These are phyloP conservation scores for Tylopilus sp. DNA, from an alignment of 1,284 basidiomycete species.

Conservation along the genomic window DNA sequence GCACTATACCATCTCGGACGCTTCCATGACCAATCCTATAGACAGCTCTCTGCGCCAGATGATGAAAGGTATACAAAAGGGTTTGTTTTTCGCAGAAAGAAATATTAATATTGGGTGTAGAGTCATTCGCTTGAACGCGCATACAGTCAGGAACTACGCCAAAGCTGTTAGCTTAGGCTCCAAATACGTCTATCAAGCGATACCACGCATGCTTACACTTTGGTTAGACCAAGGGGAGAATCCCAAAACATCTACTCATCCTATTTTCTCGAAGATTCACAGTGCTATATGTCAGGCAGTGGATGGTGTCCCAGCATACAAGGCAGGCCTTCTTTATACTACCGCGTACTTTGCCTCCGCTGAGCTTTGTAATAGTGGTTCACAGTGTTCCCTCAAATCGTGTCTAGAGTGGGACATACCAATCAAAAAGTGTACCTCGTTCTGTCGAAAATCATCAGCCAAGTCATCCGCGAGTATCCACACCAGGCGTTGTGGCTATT, in stretches of 20 bases:
- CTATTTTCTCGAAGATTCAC: constrained; percentile 57
- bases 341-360: not conserved
- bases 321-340: constrained; percentile 43
- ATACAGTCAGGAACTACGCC: constrained; percentile 68
- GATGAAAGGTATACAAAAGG: constrained; percentile 43
- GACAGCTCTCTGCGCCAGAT: constrained; percentile 47
- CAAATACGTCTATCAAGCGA: constrained; percentile 95
- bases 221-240: constrained; percentile 94
- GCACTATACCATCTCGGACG: constrained; percentile 83
- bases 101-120: constrained; percentile 34
- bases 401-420: constrained; percentile 86
- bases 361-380: constrained; percentile 67
- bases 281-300: constrained; percentile 53
- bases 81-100: not conserved
- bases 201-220: constrained; percentile 91
- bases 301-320: constrained; percentile 67
- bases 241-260: constrained; percentile 30
- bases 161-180: constrained; percentile 81
- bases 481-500: constrained; percentile 95
- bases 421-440: constrained; percentile 67
- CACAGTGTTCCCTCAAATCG: constrained; percentile 95
- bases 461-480: constrained; percentile 80
- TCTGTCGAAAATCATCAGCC: constrained; percentile 68
- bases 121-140: constrained; percentile 55
- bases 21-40: constrained; percentile 79